A percentile compares a stretch with the other conserved stretches of the same genome.
These are phyloP conservation scores for Aspergillus leporis DNA, from an alignment of 495 filamentous ascomycete species.

Conservation along the genomic window DNA sequence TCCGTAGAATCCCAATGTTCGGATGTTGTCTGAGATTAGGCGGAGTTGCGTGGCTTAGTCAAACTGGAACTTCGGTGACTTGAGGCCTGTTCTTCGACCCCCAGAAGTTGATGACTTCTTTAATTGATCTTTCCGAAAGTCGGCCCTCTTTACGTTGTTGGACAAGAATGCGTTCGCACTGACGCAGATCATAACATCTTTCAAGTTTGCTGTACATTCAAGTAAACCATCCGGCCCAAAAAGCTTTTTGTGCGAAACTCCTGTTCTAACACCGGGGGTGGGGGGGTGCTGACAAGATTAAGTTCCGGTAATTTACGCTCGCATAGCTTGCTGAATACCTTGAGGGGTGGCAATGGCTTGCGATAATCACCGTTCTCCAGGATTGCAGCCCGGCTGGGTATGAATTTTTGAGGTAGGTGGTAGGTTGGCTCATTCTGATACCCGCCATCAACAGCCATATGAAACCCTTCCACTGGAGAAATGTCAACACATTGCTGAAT, in stretches of 20 bases:
- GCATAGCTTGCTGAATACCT: neutral
- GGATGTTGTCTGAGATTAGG: conserved; percentile 51
- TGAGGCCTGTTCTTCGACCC: conserved; percentile 50
- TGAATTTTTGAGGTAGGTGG: conserved; percentile 2
- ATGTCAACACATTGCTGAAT: neutral
- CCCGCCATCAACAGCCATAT: conserved; percentile 9
- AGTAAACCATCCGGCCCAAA: conserved; percentile 57
- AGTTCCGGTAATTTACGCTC: neutral
- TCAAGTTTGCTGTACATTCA: conserved; percentile 36
- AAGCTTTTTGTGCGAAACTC: conserved; percentile 45
- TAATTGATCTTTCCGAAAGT: conserved; percentile 48
- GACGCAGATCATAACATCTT: conserved; percentile 48
- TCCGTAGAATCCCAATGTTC: conserved; percentile 50
- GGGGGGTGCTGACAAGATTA: conserved; percentile 8
- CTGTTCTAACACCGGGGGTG: neutral
- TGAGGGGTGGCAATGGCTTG: conserved; percentile 7
- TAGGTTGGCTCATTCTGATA: conserved; percentile 14
- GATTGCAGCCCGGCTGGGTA: conserved; percentile 14
- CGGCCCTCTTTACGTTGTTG: conserved; percentile 47
- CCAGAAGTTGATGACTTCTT: conserved; percentile 47
- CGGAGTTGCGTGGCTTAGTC: conserved; percentile 57
- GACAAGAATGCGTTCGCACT: conserved; percentile 52
- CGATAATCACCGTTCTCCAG: conserved; percentile 10
- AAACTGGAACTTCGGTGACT: conserved; percentile 57
- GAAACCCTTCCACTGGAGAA: conserved; percentile 2